Percentiles rank a stretch among this genome's conserved stretches.
Evolutionary conservation across 2,329 filamentous ascomycete genomes (phyloP).

Genomic region (Pezicula rhizophila): DNA sequence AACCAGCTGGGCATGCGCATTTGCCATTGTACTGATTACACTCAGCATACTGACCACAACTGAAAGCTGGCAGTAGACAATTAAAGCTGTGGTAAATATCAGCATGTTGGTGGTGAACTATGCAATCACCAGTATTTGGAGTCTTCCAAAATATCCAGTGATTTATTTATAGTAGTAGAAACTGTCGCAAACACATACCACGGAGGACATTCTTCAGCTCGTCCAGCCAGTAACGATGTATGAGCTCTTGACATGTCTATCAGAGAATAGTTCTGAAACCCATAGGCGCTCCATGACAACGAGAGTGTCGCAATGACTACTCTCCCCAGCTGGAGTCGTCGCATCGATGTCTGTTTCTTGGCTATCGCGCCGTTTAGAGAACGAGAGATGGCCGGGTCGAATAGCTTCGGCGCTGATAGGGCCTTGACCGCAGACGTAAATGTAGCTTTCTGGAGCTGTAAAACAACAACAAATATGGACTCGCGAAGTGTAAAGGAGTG

Average conservation of each 20-base stretch:
- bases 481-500: no score
- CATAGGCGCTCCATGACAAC: slow-evolving; percentile 35
- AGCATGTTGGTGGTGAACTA: not conserved
- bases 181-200: slow-evolving; percentile 45
- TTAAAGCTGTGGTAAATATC: slow-evolving; percentile 66
- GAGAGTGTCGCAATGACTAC: slow-evolving; percentile 28
- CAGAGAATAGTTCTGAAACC: slow-evolving; percentile 51
- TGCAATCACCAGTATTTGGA: no score
- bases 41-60: slow-evolving; percentile 81
- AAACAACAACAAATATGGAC: no score
- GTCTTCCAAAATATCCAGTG: slow-evolving; percentile 5
- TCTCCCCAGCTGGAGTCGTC: slow-evolving; percentile 12
- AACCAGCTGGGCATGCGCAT: slow-evolving; percentile 86
- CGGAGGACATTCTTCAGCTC: slow-evolving; percentile 72
- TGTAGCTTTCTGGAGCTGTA: no score
- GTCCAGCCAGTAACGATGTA: slow-evolving; percentile 65
- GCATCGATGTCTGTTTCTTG: slow-evolving; percentile 16
- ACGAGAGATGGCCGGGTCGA: not conserved
- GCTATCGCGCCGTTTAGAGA: slow-evolving; percentile 1
- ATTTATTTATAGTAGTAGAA: slow-evolving; percentile 14
- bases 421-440: no score
- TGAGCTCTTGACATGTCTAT: slow-evolving; percentile 57
- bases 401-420: no score
- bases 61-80: slow-evolving; percentile 88
- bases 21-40: slow-evolving; percentile 90